Evolutionary conservation across 164 flowering plant genomes (phyloP).

Genomic region (Stephania cephalantha): DNA sequence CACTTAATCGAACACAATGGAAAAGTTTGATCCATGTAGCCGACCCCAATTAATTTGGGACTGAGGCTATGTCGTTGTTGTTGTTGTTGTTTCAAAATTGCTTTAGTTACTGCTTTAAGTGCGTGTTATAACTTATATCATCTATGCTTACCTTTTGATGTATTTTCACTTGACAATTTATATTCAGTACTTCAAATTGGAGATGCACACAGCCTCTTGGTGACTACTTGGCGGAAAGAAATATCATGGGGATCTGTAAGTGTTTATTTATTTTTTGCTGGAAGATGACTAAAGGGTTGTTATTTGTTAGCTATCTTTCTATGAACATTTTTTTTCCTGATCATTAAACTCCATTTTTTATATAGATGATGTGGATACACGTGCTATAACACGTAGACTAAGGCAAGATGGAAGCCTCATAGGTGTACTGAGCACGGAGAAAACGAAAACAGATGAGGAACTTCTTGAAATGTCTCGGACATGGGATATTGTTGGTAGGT

Average conservation of each 20-base stretch:
- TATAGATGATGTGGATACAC: slow-evolving; percentile 90
- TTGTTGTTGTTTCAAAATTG: neutral
- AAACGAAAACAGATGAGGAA: slow-evolving; percentile 54
- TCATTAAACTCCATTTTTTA: slow-evolving; percentile 3
- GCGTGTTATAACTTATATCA: neutral
- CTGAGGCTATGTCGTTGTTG: no score
- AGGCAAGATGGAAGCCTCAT: slow-evolving; percentile 80
- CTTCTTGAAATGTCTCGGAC: slow-evolving; percentile 65
- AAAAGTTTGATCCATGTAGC: no score
- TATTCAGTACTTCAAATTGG: slow-evolving; percentile 71
- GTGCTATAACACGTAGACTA: slow-evolving; percentile 82
- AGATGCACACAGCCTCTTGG: slow-evolving; percentile 57
- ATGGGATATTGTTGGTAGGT: slow-evolving; percentile 78
- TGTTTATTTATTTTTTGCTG: neutral
- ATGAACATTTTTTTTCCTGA: slow-evolving; percentile 9
- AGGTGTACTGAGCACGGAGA: slow-evolving; percentile 80
- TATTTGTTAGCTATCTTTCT: neutral
- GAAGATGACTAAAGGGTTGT: neutral
- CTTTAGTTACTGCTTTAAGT: neutral
- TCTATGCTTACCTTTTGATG: neutral
- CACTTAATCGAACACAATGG: no score
- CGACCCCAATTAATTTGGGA: no score
- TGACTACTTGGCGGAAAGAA: slow-evolving; percentile 63
- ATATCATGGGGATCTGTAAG: slow-evolving; percentile 90
- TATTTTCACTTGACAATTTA: neutral